Percentiles rank a stretch among this genome's conserved stretches.
phyloP scores from a whole-genome alignment of 257 asterid genomes.

The Catharanthus roseus region DNA sequence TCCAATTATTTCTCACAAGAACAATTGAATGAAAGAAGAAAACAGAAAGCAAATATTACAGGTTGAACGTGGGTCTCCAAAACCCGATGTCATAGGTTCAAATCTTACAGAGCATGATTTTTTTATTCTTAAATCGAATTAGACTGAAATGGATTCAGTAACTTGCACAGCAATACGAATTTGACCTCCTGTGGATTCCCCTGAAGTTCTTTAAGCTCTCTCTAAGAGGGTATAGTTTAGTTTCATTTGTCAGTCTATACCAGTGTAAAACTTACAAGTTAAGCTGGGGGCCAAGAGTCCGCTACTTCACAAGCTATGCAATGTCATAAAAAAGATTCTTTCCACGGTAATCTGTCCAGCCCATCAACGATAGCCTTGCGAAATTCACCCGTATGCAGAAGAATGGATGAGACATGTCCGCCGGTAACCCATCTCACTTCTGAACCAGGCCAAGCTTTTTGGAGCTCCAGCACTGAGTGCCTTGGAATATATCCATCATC shows the following conservation, averaged over 20 bases:
- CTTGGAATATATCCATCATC: constrained; percentile 93
- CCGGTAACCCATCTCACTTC: constrained; percentile 97
- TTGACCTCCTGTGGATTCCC: too few species aligned
- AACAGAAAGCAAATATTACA: neutral
- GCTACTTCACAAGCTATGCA: neutral
- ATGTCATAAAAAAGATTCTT: constrained; percentile 46
- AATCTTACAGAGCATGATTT: too few species aligned
- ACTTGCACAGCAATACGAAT: too few species aligned
- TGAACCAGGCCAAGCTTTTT: constrained; percentile 96
- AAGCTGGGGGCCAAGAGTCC: too few species aligned
- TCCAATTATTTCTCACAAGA: neutral
- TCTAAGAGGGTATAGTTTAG: too few species aligned
- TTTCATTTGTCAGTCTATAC: neutral
- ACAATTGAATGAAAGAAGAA: neutral
- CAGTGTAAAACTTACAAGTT: neutral
- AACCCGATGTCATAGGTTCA: too few species aligned
- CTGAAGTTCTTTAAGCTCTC: too few species aligned
- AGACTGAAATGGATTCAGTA: too few species aligned
- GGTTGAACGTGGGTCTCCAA: too few species aligned
- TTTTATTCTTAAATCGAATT: too few species aligned
- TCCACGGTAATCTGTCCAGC: constrained; percentile 72
- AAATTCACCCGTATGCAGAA: constrained; percentile 71
- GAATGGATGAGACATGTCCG: constrained; percentile 88
- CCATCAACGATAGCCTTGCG: constrained; percentile 83
- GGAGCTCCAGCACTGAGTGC: constrained; percentile 86